phyloP scores from a whole-genome alignment of 2,329 filamentous ascomycete species.

The Penicillium occitanis region DNA sequence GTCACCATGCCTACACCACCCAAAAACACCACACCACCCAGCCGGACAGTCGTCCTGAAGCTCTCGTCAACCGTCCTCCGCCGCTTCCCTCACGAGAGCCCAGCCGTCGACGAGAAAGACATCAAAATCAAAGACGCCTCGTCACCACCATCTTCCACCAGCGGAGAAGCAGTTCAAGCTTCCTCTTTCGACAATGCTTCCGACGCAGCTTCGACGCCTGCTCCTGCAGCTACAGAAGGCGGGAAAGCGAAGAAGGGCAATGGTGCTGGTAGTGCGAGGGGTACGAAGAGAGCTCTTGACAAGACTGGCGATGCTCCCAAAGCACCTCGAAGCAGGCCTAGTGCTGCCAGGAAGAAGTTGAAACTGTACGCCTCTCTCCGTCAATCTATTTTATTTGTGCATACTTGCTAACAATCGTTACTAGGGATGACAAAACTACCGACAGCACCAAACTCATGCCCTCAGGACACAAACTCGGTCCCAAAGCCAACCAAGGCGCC shows the following conservation, averaged over 20 bases:
- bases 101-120: constrained; percentile 27
- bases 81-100: constrained; percentile 32
- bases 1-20: constrained; percentile 29
- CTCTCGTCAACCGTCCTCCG: constrained; percentile 39
- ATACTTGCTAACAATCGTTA: neutral
- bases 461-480: constrained; percentile 77
- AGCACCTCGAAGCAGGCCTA: constrained; percentile 73
- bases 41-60: constrained; percentile 40
- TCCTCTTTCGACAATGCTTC: constrained; percentile 45
- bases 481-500: constrained; percentile 93
- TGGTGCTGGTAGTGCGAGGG: constrained; percentile 62
- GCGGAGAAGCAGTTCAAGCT: constrained; percentile 36
- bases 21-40: constrained; percentile 38
- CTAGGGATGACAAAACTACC: constrained; percentile 52
- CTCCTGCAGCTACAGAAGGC: constrained; percentile 36
- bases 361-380: constrained; percentile 68
- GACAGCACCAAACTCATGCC: constrained; percentile 42
- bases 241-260: constrained; percentile 41
- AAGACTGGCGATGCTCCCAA: constrained; percentile 64
- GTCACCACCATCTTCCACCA: constrained; percentile 36
- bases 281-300: constrained; percentile 58
- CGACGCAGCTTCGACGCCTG: constrained; percentile 42
- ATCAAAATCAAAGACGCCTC: constrained; percentile 24
- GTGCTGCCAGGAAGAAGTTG: constrained; percentile 87
- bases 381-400: neutral